Conservation (phyloP, 768 basidiomycete genomes). For the Mycena rebaudengoi region DNA sequence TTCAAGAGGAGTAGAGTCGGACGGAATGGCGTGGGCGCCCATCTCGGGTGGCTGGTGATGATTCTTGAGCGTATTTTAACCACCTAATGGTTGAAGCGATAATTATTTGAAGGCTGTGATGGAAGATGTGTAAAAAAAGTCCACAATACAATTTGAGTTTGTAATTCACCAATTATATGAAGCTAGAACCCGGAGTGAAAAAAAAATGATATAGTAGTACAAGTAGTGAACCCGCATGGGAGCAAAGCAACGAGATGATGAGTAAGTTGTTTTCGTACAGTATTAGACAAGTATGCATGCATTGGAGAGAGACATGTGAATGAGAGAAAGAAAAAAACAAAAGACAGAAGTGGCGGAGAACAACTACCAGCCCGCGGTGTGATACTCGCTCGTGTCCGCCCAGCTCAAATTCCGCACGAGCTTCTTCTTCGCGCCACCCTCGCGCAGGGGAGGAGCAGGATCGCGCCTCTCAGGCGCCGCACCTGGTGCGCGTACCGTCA, state of each 20-base stretch:
- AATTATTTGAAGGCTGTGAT: too few species aligned
- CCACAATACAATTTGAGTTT: too few species aligned
- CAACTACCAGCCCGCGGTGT: slow-evolving; percentile 17
- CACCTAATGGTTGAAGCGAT: too few species aligned
- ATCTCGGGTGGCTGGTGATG: too few species aligned
- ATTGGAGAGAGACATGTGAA: not conserved
- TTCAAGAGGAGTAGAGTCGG: too few species aligned
- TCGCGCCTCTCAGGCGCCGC: slow-evolving; percentile 12
- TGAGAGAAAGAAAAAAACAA: not conserved
- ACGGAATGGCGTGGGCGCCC: too few species aligned
- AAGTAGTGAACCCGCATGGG: slow-evolving; percentile 5
- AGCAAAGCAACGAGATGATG: slow-evolving; percentile 5
- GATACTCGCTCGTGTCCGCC: slow-evolving; percentile 24
- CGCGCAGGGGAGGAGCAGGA: not conserved
- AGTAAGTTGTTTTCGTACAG: slow-evolving; percentile 22
- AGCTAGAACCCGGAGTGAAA: not conserved
- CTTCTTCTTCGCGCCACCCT: slow-evolving; percentile 23
- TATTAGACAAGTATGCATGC: slow-evolving; percentile 12
- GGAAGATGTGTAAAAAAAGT: too few species aligned
- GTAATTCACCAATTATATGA: slow-evolving; percentile 17
- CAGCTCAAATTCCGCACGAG: slow-evolving; percentile 25
- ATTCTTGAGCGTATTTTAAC: too few species aligned
- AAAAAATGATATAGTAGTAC: slow-evolving; percentile 19
- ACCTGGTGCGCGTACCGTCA: slow-evolving; percentile 21
- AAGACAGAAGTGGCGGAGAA: not conserved